These are phyloP conservation scores for Talaromyces verruculosus DNA, from an alignment of 2,329 filamentous ascomycete species.

Conservation along the genomic window DNA sequence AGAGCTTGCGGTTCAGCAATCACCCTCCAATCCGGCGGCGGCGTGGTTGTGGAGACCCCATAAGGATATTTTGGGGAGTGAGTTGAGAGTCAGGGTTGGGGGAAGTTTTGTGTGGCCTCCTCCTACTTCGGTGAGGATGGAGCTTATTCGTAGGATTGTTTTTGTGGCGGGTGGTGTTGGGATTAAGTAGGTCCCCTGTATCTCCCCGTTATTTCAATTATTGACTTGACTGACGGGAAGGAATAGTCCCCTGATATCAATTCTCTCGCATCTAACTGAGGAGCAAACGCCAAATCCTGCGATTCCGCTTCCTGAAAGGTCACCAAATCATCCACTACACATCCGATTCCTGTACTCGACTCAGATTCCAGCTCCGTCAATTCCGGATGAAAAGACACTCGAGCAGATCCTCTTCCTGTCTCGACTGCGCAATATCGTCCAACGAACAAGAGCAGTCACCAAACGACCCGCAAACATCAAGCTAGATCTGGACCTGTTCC, in stretches of 20 bases:
- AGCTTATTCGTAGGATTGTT: slow-evolving; percentile 59
- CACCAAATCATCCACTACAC: slow-evolving; percentile 27
- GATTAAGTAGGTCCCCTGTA: slow-evolving; percentile 60
- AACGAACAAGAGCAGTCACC: slow-evolving; percentile 25
- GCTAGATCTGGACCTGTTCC: slow-evolving; percentile 37
- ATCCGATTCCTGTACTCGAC: slow-evolving; percentile 66
- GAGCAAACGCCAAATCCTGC: slow-evolving; percentile 24
- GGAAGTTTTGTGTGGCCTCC: slow-evolving; percentile 80
- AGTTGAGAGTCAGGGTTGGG: slow-evolving; percentile 69
- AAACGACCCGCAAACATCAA: slow-evolving; percentile 28
- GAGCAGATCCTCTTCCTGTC: slow-evolving; percentile 50
- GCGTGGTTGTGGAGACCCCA: slow-evolving; percentile 69
- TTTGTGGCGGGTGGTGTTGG: slow-evolving; percentile 81
- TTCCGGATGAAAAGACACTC: slow-evolving; percentile 20
- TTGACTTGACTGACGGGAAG: slow-evolving; percentile 10
- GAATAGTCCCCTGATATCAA: slow-evolving; percentile 68
- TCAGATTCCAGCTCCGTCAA: slow-evolving; percentile 36
- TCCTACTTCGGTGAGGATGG: slow-evolving; percentile 47
- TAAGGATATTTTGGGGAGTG: slow-evolving; percentile 57
- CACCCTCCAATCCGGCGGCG: slow-evolving; percentile 69
- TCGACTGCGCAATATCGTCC: slow-evolving; percentile 43
- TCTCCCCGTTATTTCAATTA: background rate
- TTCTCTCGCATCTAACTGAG: slow-evolving; percentile 62
- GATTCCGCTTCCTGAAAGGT: slow-evolving; percentile 26
- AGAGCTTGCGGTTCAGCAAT: slow-evolving; percentile 75